Conservation (phyloP, 441 rosid genomes). For the Mallotus japonicus region DNA sequence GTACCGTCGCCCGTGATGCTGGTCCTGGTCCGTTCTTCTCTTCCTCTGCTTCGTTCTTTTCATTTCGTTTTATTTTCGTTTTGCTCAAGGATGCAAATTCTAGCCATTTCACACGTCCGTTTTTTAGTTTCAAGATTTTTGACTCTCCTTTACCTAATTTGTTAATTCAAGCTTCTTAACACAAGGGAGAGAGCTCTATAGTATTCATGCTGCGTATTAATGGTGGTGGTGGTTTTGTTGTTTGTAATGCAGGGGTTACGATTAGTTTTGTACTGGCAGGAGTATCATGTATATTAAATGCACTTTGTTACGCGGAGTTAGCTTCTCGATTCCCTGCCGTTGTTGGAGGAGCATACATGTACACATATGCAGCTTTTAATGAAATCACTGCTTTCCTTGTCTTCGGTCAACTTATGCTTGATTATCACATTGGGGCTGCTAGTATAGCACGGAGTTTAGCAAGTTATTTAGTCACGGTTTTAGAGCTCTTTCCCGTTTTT, state of each 20-base stretch:
- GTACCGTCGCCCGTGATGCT: constrained; percentile 91
- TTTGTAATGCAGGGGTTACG: constrained; percentile 65
- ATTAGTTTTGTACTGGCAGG: constrained; percentile 89
- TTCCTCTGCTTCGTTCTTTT: no score
- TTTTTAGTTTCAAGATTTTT: not conserved
- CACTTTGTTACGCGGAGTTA: constrained; percentile 93
- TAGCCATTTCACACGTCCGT: no score
- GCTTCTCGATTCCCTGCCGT: constrained; percentile 93
- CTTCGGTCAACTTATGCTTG: constrained; percentile 87
- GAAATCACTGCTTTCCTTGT: constrained; percentile 93
- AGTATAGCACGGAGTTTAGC: constrained; percentile 94
- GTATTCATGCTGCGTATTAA: no score
- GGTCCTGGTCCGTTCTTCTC: constrained; percentile 64
- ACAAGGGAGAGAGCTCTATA: no score
- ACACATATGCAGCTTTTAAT: constrained; percentile 82
- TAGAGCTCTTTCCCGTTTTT: constrained; percentile 71
- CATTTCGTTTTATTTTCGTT: not conserved
- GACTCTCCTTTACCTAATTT: not conserved
- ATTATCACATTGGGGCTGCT: constrained; percentile 96
- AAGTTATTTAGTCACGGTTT: constrained; percentile 64
- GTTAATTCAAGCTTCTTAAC: not conserved
- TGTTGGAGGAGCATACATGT: constrained; percentile 97
- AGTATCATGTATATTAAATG: constrained; percentile 81
- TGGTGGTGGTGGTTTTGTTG: no score
- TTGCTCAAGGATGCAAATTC: not conserved